Evolutionary conservation across 495 filamentous ascomycete genomes (phyloP).

Genomic region (Copromyces sp.): DNA sequence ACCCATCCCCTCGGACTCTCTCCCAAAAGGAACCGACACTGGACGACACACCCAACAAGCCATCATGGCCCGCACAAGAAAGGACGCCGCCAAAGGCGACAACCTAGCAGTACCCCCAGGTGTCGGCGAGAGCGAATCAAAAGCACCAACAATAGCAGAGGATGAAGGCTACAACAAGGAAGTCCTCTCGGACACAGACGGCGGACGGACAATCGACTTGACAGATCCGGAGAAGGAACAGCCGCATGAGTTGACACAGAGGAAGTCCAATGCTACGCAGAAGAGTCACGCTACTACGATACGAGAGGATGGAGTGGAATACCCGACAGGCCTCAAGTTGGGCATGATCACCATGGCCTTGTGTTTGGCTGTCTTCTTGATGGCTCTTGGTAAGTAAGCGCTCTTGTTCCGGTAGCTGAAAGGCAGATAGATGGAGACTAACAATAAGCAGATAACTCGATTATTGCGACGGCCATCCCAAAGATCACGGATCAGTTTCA

Average conservation of each 20-base stretch:
- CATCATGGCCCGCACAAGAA: background rate
- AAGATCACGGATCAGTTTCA: constrained; percentile 74
- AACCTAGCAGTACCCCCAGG: background rate
- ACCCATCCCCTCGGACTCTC: background rate
- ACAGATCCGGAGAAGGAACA: background rate
- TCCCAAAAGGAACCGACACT: background rate
- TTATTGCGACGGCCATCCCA: constrained; percentile 78
- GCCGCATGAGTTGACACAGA: background rate
- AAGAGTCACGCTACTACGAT: constrained; percentile 8
- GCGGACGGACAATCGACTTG: background rate
- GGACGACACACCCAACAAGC: background rate
- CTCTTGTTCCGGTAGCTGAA: background rate
- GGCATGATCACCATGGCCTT: constrained; percentile 38
- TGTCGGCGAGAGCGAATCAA: background rate
- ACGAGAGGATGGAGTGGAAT: constrained; percentile 34
- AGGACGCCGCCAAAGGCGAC: background rate
- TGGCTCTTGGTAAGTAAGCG: constrained; percentile 33
- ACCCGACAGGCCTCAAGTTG: constrained; percentile 39
- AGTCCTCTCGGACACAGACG: background rate
- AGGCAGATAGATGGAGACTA: background rate
- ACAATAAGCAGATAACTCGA: constrained; percentile 36
- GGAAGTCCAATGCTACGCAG: background rate
- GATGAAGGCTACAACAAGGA: background rate
- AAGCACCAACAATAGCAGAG: background rate
- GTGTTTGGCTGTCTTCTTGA: constrained; percentile 45